Conservation (phyloP, 306 rosid genomes). For the Astragalus glycyphyllos region DNA sequence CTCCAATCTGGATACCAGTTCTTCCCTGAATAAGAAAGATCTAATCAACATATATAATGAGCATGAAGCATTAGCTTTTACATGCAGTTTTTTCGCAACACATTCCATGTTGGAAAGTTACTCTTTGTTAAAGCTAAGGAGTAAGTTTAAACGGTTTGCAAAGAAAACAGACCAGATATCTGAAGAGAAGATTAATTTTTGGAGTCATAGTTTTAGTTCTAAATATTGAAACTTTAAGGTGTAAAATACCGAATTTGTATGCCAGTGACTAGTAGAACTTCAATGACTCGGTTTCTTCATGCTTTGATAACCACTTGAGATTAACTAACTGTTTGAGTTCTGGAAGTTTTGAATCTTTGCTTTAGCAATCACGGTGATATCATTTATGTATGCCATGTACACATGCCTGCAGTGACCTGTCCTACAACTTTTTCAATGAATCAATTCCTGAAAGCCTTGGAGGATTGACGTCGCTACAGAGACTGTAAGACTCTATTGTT, state of each 20-base stretch:
- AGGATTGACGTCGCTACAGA: slow-evolving; percentile 67
- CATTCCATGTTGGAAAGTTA: slow-evolving; percentile 8
- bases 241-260: slow-evolving; percentile 19
- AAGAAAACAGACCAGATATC: background rate
- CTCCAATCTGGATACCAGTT: slow-evolving; percentile 3
- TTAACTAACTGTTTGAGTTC: slow-evolving; percentile 8
- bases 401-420: slow-evolving; percentile 73
- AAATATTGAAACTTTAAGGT: background rate
- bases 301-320: slow-evolving; percentile 26
- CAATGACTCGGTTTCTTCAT: slow-evolving; percentile 13
- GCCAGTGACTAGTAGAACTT: slow-evolving; percentile 21
- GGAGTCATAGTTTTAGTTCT: background rate
- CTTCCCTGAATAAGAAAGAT: slow-evolving; percentile 32
- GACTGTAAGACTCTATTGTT: slow-evolving; percentile 64
- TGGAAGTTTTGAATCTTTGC: slow-evolving; percentile 21
- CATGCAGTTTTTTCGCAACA: too few relatives aligned
- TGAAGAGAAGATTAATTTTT: background rate
- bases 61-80: slow-evolving; percentile 6
- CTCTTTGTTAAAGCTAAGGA: slow-evolving; percentile 9
- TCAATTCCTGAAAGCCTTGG: slow-evolving; percentile 95
- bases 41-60: background rate
- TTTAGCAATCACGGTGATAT: slow-evolving; percentile 37
- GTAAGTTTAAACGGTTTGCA: background rate
- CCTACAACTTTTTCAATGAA: slow-evolving; percentile 83
- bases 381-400: slow-evolving; percentile 41